These are phyloP conservation scores for Kregervanrija fluxuum DNA, from an alignment of 805 yeast species.

Conservation along the genomic window DNA sequence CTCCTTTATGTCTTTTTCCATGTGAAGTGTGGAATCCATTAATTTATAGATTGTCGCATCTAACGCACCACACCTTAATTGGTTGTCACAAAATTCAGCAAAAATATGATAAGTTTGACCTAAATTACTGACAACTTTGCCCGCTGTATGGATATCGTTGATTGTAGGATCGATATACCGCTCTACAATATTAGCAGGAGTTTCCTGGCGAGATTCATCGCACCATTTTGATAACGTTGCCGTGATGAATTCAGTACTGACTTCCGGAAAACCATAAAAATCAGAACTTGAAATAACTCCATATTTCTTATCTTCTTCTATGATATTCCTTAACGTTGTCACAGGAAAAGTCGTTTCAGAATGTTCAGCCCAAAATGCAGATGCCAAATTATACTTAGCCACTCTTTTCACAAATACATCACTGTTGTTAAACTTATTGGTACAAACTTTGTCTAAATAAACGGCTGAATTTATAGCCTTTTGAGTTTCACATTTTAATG, in stretches of 20 bases:
- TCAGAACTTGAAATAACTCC: no score
- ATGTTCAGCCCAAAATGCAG: conserved; percentile 58
- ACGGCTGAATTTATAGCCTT: conserved; percentile 45
- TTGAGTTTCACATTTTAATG: conserved; percentile 35
- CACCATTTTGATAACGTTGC: conserved; percentile 59
- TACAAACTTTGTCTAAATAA: conserved; percentile 33
- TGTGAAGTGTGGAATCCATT: conserved; percentile 20
- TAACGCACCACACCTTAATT: conserved; percentile 39
- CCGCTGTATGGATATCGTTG: conserved; percentile 14
- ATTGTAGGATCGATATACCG: conserved; percentile 48
- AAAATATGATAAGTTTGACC: conserved; percentile 49
- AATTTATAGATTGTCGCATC: conserved; percentile 39
- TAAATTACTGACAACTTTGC: conserved; percentile 10
- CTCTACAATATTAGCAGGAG: conserved; percentile 49
- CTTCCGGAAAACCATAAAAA: neutral
- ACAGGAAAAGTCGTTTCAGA: conserved; percentile 49
- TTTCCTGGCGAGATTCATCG: conserved; percentile 61
- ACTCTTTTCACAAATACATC: conserved; percentile 11
- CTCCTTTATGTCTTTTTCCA: conserved; percentile 41
- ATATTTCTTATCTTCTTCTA: conserved; percentile 6
- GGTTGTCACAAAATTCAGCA: conserved; percentile 70
- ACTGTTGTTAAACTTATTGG: conserved; percentile 13
- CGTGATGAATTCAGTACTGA: conserved; percentile 11
- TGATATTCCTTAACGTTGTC: conserved; percentile 37
- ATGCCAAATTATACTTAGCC: conserved; percentile 45